Percentiles rank a stretch among this genome's conserved stretches.
These are phyloP conservation scores for Pichia sp. DNA, from an alignment of 1,139 yeast genomes.

Conservation along the genomic window DNA sequence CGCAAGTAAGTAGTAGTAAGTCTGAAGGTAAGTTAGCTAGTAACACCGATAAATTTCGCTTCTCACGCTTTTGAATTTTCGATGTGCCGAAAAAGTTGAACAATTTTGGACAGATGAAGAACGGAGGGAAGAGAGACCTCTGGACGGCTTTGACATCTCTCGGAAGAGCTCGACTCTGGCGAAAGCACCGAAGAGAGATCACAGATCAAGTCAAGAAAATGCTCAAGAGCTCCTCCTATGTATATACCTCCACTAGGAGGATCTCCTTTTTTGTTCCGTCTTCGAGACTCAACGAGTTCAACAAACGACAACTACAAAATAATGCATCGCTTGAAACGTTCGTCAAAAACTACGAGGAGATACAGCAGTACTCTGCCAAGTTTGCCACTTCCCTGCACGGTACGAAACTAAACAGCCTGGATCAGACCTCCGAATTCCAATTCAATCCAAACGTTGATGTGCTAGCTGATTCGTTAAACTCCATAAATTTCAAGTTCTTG, in stretches of 20 bases:
- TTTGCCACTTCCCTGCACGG: background rate
- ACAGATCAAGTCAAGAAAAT: background rate
- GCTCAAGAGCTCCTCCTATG: background rate
- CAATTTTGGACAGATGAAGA: background rate
- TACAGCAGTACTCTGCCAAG: slow-evolving; percentile 1
- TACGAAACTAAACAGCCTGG: background rate
- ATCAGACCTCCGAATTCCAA: background rate
- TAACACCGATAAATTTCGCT: background rate
- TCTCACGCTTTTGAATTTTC: background rate
- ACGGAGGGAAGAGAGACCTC: background rate
- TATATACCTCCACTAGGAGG: slow-evolving; percentile 1
- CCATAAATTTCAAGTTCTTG: slow-evolving; percentile 6
- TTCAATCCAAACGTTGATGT: slow-evolving; percentile 1
- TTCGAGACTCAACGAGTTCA: slow-evolving; percentile 14
- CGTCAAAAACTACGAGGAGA: slow-evolving; percentile 13
- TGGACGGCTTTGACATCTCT: background rate
- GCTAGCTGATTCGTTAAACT: slow-evolving; percentile 5
- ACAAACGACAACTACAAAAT: slow-evolving; percentile 13
- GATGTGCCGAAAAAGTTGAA: background rate
- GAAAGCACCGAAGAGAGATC: background rate
- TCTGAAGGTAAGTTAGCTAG: background rate
- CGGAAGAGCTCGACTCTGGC: background rate
- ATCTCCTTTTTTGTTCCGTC: slow-evolving; percentile 17
- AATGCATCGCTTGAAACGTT: slow-evolving; percentile 12
- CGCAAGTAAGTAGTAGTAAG: no score